phyloP scores from a whole-genome alignment of 352 stramenopile genomes.

The Discostella stelligera region DNA sequence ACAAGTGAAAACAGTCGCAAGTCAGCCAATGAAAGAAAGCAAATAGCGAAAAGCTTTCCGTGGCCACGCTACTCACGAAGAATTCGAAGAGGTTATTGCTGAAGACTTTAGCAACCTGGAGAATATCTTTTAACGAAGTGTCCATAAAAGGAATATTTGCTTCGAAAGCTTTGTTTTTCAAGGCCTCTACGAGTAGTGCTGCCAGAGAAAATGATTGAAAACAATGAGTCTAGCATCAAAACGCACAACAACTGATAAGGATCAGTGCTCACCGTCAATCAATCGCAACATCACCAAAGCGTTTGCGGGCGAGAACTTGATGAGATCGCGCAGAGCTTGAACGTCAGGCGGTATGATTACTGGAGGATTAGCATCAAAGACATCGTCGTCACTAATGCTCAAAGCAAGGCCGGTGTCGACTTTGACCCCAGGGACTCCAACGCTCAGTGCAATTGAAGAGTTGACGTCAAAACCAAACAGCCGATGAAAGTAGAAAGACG shows the following conservation, averaged over 20 bases:
- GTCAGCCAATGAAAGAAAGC: slow-evolving; percentile 2
- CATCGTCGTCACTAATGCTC: slow-evolving; percentile 23
- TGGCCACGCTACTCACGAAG: slow-evolving; percentile 30
- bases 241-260: no score
- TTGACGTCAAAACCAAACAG: slow-evolving; percentile 15
- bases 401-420: slow-evolving; percentile 24
- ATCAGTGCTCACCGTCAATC: slow-evolving; percentile 13
- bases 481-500: slow-evolving; percentile 37
- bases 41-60: neutral
- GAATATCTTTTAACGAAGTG: slow-evolving; percentile 28
- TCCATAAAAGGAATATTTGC: slow-evolving; percentile 37
- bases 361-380: slow-evolving; percentile 35
- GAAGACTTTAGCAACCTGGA: slow-evolving; percentile 28
- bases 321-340: slow-evolving; percentile 26
- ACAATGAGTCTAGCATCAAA: neutral
- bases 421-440: slow-evolving; percentile 23
- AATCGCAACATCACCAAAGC: slow-evolving; percentile 27
- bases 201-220: neutral
- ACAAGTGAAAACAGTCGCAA: neutral
- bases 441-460: slow-evolving; percentile 3
- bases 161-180: slow-evolving; percentile 35
- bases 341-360: slow-evolving; percentile 15
- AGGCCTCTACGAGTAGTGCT: slow-evolving; percentile 21
- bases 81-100: slow-evolving; percentile 37
- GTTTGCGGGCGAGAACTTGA: slow-evolving; percentile 34